Base-by-base conservation (phyloP, 495 filamentous ascomycete genomes). In the Stereocaulon alpinum region DNA sequence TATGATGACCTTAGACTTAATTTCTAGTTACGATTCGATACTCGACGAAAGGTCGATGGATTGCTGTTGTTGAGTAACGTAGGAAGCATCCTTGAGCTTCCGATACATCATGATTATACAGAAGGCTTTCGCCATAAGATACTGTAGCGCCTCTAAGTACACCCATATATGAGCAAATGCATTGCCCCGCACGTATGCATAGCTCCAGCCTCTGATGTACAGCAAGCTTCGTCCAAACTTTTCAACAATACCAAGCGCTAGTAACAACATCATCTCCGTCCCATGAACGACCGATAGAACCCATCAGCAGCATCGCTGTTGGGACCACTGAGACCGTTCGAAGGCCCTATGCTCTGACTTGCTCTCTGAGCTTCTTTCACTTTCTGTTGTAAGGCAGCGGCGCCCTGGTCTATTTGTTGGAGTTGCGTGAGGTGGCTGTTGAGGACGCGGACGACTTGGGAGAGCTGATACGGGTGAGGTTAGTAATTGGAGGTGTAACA, bases 401-500 rank as follows among this genome's bases (percentile, higher is more conserved):
- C 86, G 56, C 88, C 88, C 56, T 83, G 80, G 69, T 98, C 92
- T 68, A 98, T 95, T 74, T 85, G 83, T 72, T 96, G 91, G 50
- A 98, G 77, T 67, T 92, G 86, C 17, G 82, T 79, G 42, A 97
- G 81, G 70, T 98, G 93, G 45, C 86, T 81, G 69, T 98, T 98
- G 57, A 98, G 83, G 44, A 98, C 89, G 54, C 85, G 85, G 50
- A 98, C 90, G 64, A 98, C 94, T 69, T 93, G 86, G 32, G 88
- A 91, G 65, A 98, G 80, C 89, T 96, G 63, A 45, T 5, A 18
- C 14, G 17, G 17, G 37, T 42, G 29, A 45, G 30, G 40, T 60
- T 29, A 62, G 34, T 14, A 6, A 18, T 7, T 30, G 12, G 22
- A 6, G 24, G 6, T 29, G 18, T 24, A 7, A 50, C 11, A 55